Conservation (phyloP, 2,329 filamentous ascomycete species). For the Diplodia scrobiculata region DNA sequence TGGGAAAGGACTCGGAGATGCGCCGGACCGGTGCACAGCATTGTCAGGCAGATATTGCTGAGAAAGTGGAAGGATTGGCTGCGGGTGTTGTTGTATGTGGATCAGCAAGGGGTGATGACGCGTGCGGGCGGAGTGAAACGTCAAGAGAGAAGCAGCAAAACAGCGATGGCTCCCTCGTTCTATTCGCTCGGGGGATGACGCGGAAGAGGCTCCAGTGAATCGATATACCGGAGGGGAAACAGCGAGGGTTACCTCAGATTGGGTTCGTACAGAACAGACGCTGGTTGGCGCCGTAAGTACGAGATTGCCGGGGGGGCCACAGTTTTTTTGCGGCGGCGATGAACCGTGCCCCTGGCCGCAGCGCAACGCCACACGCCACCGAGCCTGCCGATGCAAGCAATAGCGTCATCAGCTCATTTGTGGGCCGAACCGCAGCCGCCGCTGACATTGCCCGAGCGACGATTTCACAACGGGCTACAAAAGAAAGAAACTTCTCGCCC, state of each 20-base stretch:
- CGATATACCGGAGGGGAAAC: not conserved
- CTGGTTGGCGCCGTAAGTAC: not conserved
- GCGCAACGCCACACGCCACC: not conserved
- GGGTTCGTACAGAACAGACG: not conserved
- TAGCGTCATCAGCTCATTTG: not conserved
- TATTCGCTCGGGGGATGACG: not conserved
- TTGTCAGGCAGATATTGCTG: not conserved
- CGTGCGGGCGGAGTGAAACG: not conserved
- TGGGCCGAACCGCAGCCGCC: no score
- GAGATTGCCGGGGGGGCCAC: not conserved
- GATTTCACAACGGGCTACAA: no score
- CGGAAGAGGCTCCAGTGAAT: not conserved
- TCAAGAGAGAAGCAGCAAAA: not conserved
- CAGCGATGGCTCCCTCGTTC: not conserved
- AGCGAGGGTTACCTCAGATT: not conserved
- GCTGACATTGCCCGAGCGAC: no score
- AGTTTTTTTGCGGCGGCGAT: not conserved
- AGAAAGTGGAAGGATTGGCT: not conserved
- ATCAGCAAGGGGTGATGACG: not conserved
- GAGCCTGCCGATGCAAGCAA: not conserved
- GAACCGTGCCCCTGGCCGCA: not conserved
- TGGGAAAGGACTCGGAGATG: not conserved
- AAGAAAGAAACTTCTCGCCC: no score
- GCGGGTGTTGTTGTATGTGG: not conserved
- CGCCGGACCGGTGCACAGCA: not conserved